Conservation (phyloP, 2,329 filamentous ascomycete genomes). For the Elsinoe ampelina region DNA sequence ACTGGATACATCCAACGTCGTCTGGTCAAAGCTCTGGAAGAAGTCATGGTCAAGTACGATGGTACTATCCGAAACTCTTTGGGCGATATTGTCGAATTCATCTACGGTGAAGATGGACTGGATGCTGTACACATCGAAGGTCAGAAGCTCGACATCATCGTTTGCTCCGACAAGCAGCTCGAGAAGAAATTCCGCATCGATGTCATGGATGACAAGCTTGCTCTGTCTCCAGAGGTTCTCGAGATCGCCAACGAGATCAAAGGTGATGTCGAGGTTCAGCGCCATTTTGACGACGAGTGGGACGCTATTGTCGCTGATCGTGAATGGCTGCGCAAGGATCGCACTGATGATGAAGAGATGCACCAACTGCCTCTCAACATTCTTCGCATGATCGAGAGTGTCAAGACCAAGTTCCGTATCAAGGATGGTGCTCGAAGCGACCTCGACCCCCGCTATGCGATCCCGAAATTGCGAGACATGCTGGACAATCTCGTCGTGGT, state of each 20-base stretch:
- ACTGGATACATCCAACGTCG: slow-evolving; percentile 98
- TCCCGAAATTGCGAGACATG: slow-evolving; percentile 66
- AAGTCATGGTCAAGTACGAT: slow-evolving; percentile 95
- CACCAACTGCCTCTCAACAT: slow-evolving; percentile 93
- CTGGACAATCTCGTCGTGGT: slow-evolving; percentile 75
- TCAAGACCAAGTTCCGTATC: slow-evolving; percentile 83
- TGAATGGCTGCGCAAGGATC: slow-evolving; percentile 59
- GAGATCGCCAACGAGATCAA: slow-evolving; percentile 80
- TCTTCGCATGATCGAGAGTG: slow-evolving; percentile 79
- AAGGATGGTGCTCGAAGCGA: slow-evolving; percentile 80
- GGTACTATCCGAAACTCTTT: slow-evolving; percentile 95
- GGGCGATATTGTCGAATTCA: slow-evolving; percentile 91
- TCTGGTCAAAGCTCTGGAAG: slow-evolving; percentile 94
- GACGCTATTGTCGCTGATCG: slow-evolving; percentile 69
- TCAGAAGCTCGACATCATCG: slow-evolving; percentile 79
- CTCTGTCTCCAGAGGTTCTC: slow-evolving; percentile 59
- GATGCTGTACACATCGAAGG: slow-evolving; percentile 92
- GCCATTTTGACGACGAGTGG: slow-evolving; percentile 79
- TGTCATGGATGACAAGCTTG: slow-evolving; percentile 59
- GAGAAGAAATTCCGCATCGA: slow-evolving; percentile 77
- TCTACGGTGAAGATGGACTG: slow-evolving; percentile 94
- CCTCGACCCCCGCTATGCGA: slow-evolving; percentile 76
- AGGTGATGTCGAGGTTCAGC: slow-evolving; percentile 80
- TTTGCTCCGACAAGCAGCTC: slow-evolving; percentile 67
- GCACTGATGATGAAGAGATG: slow-evolving; percentile 66